A percentile compares a stretch with the other conserved stretches of the same genome.
phyloP scores from a whole-genome alignment of 768 basidiomycete species.

The Psilocybe tampanensis region DNA sequence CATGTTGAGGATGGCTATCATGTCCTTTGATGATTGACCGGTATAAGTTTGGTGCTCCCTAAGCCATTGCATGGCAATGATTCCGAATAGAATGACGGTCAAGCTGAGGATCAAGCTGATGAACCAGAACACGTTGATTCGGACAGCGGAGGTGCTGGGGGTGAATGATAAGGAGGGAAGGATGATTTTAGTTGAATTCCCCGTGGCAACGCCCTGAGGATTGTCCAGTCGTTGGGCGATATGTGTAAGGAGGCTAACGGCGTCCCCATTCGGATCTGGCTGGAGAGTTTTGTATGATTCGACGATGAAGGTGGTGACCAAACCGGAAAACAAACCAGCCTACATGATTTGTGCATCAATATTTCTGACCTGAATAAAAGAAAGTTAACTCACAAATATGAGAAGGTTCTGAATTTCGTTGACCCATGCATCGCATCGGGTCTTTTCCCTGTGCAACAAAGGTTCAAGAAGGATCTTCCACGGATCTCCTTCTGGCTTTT shows the following conservation, averaged over 20 bases:
- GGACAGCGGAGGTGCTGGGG: background rate
- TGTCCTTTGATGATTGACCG: background rate
- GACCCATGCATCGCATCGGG: background rate
- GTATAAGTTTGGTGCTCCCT: background rate
- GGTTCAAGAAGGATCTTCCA: slow-evolving; percentile 1
- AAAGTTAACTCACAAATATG: slow-evolving; percentile 1
- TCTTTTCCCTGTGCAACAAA: background rate
- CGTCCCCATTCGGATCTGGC: background rate
- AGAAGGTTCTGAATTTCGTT: slow-evolving; percentile 3
- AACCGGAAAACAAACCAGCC: slow-evolving; percentile 6
- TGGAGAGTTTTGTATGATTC: slow-evolving; percentile 3
- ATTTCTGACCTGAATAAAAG: background rate
- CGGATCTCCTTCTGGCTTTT: background rate
- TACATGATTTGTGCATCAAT: background rate
- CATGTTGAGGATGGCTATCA: background rate
- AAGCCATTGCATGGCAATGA: slow-evolving; percentile 3
- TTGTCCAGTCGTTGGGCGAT: background rate
- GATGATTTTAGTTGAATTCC: background rate
- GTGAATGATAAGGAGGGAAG: background rate
- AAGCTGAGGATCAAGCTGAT: slow-evolving; percentile 5
- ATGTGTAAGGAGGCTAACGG: background rate
- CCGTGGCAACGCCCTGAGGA: background rate
- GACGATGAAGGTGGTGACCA: background rate
- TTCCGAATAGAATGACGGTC: background rate
- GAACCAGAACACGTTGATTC: slow-evolving; percentile 4